Evolutionary conservation across 768 basidiomycete species (phyloP), one percentile per base, ranked within the genome.

Genomic region (Leccinum disarticulatum): DNA sequence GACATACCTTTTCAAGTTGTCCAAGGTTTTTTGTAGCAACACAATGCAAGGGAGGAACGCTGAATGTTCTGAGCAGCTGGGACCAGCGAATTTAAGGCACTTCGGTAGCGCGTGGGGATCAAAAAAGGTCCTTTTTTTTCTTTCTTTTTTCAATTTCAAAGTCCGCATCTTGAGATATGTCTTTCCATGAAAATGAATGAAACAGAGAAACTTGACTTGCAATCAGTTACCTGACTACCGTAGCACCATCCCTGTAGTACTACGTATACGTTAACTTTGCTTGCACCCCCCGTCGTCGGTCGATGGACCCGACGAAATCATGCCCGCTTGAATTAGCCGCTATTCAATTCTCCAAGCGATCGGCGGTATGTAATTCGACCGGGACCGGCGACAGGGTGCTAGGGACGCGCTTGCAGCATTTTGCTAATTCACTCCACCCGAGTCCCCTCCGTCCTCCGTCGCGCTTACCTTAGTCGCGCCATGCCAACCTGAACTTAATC

Each of bases 1-100:
- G 69, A 74, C 62, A 64, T 80, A 82, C 82, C 77, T 84, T 82
- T 64, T 60, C 72, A 74, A 75, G 70, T 46, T 54, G 68, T 69
- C 64, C 65, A 22, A 11, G 59, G 31, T 56, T 49, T 66, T 76
- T 70, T 65, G 65, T 60, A 65, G 68, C 67, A 25, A 27, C 27
- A 59, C 59, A 73, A 70, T 66, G 66, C 65, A 64, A 68, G 67
- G 59, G 67, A 71, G 71, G 61, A 73, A 65, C 11, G 66, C 62
- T 73, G 72, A 35, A 64, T 33, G 67, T 65, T 57, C 22, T 22
- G 62, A 64, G 76, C 65, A 57, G 68, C 58, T 59, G 69, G 48
- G 74, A 69, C 64, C 74, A 66, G 65, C 66, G 74, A 75, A 76
- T 74, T 75, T 74, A 74, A 76, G 73, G 75, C 69, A 74, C 73